phyloP scores from a whole-genome alignment of 2,329 filamentous ascomycete species.

The Penicillium sp. region DNA sequence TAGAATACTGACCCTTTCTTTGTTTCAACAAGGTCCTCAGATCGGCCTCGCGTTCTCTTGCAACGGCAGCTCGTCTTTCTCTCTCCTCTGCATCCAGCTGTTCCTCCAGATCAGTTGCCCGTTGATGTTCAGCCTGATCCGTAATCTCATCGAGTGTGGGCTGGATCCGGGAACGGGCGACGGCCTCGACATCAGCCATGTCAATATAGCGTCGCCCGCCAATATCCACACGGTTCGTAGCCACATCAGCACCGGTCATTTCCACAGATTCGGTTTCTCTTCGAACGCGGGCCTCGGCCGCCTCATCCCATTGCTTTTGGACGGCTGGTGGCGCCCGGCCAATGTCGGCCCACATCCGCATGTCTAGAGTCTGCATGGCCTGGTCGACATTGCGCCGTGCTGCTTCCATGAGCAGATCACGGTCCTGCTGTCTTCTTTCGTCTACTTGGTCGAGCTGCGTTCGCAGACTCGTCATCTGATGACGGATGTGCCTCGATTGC shows the following conservation, averaged over 20 bases:
- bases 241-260: conserved; percentile 48
- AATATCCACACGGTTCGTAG: conserved; percentile 56
- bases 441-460: conserved; percentile 51
- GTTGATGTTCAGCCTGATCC: conserved; percentile 67
- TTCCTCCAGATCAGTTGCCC: conserved; percentile 60
- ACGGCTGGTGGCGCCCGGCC: conserved; percentile 66
- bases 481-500: conserved; percentile 65
- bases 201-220: conserved; percentile 78
- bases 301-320: conserved; percentile 71
- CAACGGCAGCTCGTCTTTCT: conserved; percentile 52
- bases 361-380: conserved; percentile 72
- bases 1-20: conserved; percentile 24
- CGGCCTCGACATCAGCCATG: conserved; percentile 68
- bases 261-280: conserved; percentile 61
- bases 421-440: conserved; percentile 59
- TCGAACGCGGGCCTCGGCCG: conserved; percentile 63
- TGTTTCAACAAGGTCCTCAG: conserved; percentile 30
- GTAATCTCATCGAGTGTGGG: conserved; percentile 81
- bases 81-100: conserved; percentile 61
- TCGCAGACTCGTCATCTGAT: conserved; percentile 74
- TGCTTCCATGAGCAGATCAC: conserved; percentile 66
- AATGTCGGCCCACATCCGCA: conserved; percentile 69
- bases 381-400: conserved; percentile 83
- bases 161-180: conserved; percentile 71
- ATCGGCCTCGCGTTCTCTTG: conserved; percentile 38